Percentiles rank a stretch among this genome's conserved stretches.
phyloP scores from a whole-genome alignment of 805 yeast species.

The Candida pseudofarinosa region DNA sequence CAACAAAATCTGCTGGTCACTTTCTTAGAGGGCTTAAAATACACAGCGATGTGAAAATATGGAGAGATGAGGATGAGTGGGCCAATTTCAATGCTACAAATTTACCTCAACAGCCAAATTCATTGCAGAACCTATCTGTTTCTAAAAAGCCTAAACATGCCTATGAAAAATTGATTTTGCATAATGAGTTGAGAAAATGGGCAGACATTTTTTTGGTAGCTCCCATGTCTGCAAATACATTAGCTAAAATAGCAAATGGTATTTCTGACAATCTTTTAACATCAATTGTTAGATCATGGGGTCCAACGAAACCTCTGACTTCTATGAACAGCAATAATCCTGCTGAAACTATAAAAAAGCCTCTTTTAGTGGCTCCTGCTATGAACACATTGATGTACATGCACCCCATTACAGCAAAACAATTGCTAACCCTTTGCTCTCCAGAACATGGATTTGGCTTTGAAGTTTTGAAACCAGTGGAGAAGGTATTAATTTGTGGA shows the following conservation, averaged over 20 bases:
- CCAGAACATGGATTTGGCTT: constrained; percentile 40
- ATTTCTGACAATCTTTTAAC: constrained; percentile 42
- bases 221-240: constrained; percentile 43
- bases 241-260: constrained; percentile 43
- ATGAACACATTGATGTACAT: constrained; percentile 48
- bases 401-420: constrained; percentile 43
- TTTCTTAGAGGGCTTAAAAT: constrained; percentile 53
- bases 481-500: constrained; percentile 44
- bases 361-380: constrained; percentile 45
- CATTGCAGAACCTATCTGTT: constrained; percentile 1
- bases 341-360: constrained; percentile 24
- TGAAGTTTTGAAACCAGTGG: constrained; percentile 43
- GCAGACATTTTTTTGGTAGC: constrained; percentile 46
- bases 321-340: constrained; percentile 3
- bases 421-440: constrained; percentile 26
- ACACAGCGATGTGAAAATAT: constrained; percentile 69
- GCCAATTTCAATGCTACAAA: constrained; percentile 33
- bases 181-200: constrained; percentile 44
- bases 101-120: not conserved
- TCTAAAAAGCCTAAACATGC: constrained; percentile 26
- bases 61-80: constrained; percentile 98
- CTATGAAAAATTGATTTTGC: constrained; percentile 35
- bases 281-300: constrained; percentile 41
- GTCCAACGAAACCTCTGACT: constrained; percentile 16
- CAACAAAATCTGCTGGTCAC: constrained; percentile 81